Conservation (phyloP, 2,329 filamentous ascomycete species). For the Madurella fahalii region DNA sequence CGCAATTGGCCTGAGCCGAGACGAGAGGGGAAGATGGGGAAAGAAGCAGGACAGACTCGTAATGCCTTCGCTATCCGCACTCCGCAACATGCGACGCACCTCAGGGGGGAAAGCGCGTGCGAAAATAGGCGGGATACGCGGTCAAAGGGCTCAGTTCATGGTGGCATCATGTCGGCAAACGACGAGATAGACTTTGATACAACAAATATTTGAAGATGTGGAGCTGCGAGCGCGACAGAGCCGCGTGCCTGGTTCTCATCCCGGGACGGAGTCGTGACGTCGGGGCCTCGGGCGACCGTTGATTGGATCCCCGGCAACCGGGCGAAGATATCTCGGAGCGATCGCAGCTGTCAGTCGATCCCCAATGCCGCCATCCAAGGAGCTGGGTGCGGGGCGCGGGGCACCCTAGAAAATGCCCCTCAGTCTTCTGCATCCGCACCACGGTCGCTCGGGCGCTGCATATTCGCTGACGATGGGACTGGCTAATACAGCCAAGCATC, state of each 20-base stretch:
- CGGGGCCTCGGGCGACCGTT: constrained; percentile 18
- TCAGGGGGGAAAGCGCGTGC: constrained; percentile 1
- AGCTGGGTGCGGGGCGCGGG: constrained; percentile 3
- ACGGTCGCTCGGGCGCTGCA: not conserved
- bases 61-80: constrained; percentile 27
- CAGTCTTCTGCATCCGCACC: too few species aligned
- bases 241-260: constrained; percentile 10
- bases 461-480: not conserved
- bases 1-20: constrained; percentile 23
- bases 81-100: not conserved
- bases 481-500: not conserved
- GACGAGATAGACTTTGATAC: constrained; percentile 22
- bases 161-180: constrained; percentile 17
- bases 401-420: constrained; percentile 1
- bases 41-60: constrained; percentile 1
- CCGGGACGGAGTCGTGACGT: constrained; percentile 15
- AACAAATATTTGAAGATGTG: constrained; percentile 14
- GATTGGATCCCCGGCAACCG: constrained; percentile 19
- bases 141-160: constrained; percentile 5
- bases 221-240: constrained; percentile 19
- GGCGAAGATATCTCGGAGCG: constrained; percentile 26
- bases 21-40: constrained; percentile 1
- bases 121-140: not conserved
- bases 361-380: not conserved
- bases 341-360: constrained; percentile 7